Evolutionary conservation across 495 filamentous ascomycete genomes (phyloP).

Genomic region (Xylaria grammica): DNA sequence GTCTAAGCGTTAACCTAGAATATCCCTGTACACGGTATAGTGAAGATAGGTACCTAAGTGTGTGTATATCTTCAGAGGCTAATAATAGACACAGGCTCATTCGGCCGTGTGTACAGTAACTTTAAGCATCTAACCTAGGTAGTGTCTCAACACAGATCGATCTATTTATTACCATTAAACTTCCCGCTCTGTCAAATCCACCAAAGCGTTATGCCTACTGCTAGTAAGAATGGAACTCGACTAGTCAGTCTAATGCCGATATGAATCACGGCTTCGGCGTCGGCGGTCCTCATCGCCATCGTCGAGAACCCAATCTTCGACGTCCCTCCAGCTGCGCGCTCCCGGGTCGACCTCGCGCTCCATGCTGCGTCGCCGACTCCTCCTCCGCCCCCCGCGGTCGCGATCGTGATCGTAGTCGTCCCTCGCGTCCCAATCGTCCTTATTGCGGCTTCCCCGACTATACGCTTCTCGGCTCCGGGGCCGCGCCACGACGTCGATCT

Average conservation of each 20-base stretch:
- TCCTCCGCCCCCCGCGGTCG: background rate
- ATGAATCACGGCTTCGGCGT: conserved; percentile 27
- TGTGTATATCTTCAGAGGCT: too few relatives aligned
- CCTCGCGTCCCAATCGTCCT: conserved; percentile 7
- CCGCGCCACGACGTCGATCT: conserved; percentile 27
- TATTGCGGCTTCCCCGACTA: conserved; percentile 13
- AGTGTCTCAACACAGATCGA: too few relatives aligned
- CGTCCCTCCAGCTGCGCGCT: conserved; percentile 37
- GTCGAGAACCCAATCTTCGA: conserved; percentile 39
- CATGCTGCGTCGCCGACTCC: conserved; percentile 24
- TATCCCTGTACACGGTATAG: too few relatives aligned
- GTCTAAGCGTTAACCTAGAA: too few relatives aligned
- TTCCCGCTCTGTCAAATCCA: too few relatives aligned
- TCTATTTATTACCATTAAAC: too few relatives aligned
- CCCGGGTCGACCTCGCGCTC: conserved; percentile 36
- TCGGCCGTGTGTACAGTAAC: too few relatives aligned
- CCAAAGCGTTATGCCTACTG: background rate
- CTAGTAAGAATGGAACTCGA: background rate
- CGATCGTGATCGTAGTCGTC: conserved; percentile 14
- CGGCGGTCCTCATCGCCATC: conserved; percentile 26
- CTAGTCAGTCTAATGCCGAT: conserved; percentile 27
- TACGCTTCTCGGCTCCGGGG: conserved; percentile 22
- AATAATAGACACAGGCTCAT: too few relatives aligned
- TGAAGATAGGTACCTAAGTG: too few relatives aligned
- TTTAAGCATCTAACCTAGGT: too few relatives aligned